Base-by-base conservation (phyloP, 2,329 filamentous ascomycete genomes). In the Colletotrichum eremochloae region DNA sequence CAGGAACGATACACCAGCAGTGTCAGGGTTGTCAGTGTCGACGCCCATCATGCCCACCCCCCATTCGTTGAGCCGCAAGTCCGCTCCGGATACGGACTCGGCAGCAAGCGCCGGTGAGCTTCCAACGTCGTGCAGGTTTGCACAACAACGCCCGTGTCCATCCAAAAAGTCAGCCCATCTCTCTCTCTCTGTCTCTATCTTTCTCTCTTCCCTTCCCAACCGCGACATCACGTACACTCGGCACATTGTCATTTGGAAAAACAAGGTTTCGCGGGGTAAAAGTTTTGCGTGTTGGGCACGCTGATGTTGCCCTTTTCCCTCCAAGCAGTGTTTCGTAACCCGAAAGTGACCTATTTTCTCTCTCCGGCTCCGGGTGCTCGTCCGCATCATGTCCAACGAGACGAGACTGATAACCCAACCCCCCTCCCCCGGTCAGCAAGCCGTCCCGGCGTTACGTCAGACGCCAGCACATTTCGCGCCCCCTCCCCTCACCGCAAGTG, bases 51-150 rank as follows among this genome's bases (percentile, higher is more conserved):
- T 15, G 1, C 40, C 40, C 14, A 7, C 4, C 42, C 42, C 15
- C 42, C 40, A 5, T 44, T 50, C 48, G 48, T 18, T 24, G 42
- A 69, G 53, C 55, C 24, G 40, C 40, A 33, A 33, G 58, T 42
- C 63, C 64, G 64, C 53, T 52, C 63, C 68, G 56, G 68, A 50
- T 46, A 63, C 63, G 56, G 64, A 57, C 11, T 57, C 56, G 64
- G 42, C 15, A 1, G 15, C 15, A 15, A 63, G 57, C 64, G 52
- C 68, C 57, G 57, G 68, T 50, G 56, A 36, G 15, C 42, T 31
- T 68, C 20, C 42, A 44, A 42, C 42, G 33, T 50, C 68, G 67
- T 64, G 68, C 63, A 56, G 50, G 6, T 44, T 40, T 31, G 53
- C 40, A 44, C 42, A 44, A 52, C 9, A 33, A 53, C 57, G 50